These are phyloP conservation scores for Withania somnifera DNA, from an alignment of 305 asterid species.

Conservation along the genomic window DNA sequence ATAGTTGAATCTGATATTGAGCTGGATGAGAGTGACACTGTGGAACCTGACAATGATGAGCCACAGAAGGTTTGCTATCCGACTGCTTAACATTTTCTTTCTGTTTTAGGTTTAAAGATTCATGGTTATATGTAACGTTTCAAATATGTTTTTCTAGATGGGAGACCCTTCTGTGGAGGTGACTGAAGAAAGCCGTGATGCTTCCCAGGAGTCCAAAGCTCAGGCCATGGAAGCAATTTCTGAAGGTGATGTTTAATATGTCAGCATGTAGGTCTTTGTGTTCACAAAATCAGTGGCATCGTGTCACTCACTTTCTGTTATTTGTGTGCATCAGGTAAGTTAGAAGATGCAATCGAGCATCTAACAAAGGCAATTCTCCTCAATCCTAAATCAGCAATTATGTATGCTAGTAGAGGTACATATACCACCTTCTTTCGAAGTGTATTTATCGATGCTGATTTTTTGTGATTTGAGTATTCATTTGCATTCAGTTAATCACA, in stretches of 20 bases:
- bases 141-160: slow-evolving; percentile 39
- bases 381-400: slow-evolving; percentile 85
- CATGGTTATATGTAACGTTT: neutral
- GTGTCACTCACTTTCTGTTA: neutral
- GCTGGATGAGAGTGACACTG: slow-evolving; percentile 70
- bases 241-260: slow-evolving; percentile 37
- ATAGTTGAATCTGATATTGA: slow-evolving; percentile 81
- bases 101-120: neutral
- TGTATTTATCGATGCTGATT: neutral
- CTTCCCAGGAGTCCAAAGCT: slow-evolving; percentile 81
- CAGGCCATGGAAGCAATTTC: slow-evolving; percentile 90
- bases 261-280: neutral
- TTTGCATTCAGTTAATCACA: neutral
- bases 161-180: slow-evolving; percentile 86
- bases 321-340: slow-evolving; percentile 41
- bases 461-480: neutral
- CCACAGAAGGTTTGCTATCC: slow-evolving; percentile 56
- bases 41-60: slow-evolving; percentile 80
- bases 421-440: neutral
- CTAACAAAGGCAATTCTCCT: slow-evolving; percentile 73
- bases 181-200: slow-evolving; percentile 77
- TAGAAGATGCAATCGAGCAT: slow-evolving; percentile 76
- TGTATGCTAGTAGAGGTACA: slow-evolving; percentile 85
- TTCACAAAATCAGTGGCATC: neutral
- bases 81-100: neutral